Conservation (phyloP, 345 rosid species). For the Populus euphratica region DNA sequence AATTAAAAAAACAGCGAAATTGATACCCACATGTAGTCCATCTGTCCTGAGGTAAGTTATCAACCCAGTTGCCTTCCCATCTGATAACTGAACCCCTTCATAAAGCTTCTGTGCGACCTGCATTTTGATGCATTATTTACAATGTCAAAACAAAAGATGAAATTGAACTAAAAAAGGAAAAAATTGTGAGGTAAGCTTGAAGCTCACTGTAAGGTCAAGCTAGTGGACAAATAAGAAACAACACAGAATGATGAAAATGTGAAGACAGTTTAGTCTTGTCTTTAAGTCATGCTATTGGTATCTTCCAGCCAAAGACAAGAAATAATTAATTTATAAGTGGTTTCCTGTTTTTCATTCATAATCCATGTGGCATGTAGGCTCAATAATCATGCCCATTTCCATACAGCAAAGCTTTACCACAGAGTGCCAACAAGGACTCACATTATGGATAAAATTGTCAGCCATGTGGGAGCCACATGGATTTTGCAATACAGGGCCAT, state of each 20-base stretch:
- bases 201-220: not conserved
- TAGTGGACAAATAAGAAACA: not conserved
- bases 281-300: not conserved
- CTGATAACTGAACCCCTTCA: conserved; percentile 77
- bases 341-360: no score
- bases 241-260: no score
- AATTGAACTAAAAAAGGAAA: not conserved
- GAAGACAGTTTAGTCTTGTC: not conserved
- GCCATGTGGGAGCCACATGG: no score
- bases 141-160: conserved; percentile 6
- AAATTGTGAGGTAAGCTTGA: not conserved
- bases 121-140: conserved; percentile 25
- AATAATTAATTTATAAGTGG: no score
- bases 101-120: conserved; percentile 97
- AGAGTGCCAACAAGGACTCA: no score
- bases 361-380: no score
- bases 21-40: conserved; percentile 82
- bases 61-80: conserved; percentile 74
- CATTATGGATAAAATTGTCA: no score
- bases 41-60: conserved; percentile 96
- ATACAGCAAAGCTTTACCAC: no score
- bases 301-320: no score
- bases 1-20: conserved; percentile 14
- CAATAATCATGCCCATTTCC: no score
- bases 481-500: no score